These are phyloP conservation scores for Hypoxylon rickii DNA, from an alignment of 495 filamentous ascomycete genomes.

Conservation along the genomic window DNA sequence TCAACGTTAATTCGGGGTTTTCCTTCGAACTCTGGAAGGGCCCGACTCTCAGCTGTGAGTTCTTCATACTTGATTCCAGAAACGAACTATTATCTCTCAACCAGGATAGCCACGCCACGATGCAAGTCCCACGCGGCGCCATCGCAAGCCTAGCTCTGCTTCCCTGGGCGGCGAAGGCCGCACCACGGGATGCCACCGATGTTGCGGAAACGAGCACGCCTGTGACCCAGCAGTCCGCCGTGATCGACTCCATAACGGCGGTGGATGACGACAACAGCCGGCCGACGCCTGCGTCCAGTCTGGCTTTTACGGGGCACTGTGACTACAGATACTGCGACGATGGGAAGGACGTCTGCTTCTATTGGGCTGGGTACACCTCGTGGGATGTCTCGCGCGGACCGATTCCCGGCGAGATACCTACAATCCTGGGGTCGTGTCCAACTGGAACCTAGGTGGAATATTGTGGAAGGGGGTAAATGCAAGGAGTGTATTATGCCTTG, in stretches of 20 bases:
- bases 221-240: neutral
- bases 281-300: neutral
- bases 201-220: neutral
- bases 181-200: neutral
- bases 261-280: neutral
- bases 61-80: too few relatives aligned
- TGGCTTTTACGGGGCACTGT: conserved; percentile 21
- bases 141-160: conserved; percentile 1
- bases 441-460: neutral
- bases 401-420: conserved; percentile 34
- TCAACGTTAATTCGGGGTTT: too few relatives aligned
- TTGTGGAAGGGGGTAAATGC: neutral
- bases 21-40: too few relatives aligned
- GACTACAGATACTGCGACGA: conserved; percentile 35
- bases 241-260: neutral
- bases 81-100: too few relatives aligned
- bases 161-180: neutral
- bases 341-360: conserved; percentile 31
- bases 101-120: too few relatives aligned
- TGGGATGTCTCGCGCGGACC: conserved; percentile 37
- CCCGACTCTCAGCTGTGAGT: too few relatives aligned
- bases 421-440: conserved; percentile 33
- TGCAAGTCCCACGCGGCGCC: neutral
- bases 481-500: too few relatives aligned
- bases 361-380: conserved; percentile 38